A percentile compares a stretch with the other conserved stretches of the same genome.
phyloP scores from a whole-genome alignment of 177 flowering plant genomes.

The Vitis hybrid region DNA sequence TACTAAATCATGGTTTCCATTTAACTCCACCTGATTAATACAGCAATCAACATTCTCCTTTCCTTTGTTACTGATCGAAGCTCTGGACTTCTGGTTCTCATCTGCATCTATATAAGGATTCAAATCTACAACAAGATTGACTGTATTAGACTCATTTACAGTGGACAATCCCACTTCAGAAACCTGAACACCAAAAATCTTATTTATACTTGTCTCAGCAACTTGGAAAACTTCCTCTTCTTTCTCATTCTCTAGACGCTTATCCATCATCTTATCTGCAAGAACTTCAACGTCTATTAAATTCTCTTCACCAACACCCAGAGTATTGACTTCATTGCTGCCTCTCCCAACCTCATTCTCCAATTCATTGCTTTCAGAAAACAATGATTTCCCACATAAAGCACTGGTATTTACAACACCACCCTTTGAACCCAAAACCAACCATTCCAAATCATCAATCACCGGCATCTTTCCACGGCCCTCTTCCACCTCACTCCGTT shows the following conservation, averaged over 20 bases:
- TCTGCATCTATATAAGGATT: not conserved
- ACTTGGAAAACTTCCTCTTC: not conserved
- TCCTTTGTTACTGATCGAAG: too few relatives aligned
- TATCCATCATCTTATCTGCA: too few relatives aligned
- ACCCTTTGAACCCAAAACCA: slow-evolving; percentile 4
- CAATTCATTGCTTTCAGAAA: not conserved
- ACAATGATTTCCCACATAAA: not conserved
- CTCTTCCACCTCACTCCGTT: not conserved
- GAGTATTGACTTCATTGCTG: not conserved
- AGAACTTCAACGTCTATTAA: slow-evolving; percentile 1
- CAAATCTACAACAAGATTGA: slow-evolving; percentile 16
- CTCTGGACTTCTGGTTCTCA: not conserved
- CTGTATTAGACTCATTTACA: not conserved
- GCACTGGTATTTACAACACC: not conserved
- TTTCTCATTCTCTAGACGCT: not conserved
- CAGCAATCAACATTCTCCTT: not conserved
- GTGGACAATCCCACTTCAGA: not conserved
- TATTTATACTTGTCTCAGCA: not conserved
- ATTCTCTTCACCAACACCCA: slow-evolving; percentile 2
- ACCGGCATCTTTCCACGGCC: not conserved
- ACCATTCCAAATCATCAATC: not conserved
- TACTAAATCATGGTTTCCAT: slow-evolving; percentile 3
- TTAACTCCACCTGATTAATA: too few relatives aligned
- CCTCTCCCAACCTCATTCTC: not conserved
- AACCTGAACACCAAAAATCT: not conserved